phyloP scores from a whole-genome alignment of 2,329 filamentous ascomycete genomes.

The Trichoderma koningii region DNA sequence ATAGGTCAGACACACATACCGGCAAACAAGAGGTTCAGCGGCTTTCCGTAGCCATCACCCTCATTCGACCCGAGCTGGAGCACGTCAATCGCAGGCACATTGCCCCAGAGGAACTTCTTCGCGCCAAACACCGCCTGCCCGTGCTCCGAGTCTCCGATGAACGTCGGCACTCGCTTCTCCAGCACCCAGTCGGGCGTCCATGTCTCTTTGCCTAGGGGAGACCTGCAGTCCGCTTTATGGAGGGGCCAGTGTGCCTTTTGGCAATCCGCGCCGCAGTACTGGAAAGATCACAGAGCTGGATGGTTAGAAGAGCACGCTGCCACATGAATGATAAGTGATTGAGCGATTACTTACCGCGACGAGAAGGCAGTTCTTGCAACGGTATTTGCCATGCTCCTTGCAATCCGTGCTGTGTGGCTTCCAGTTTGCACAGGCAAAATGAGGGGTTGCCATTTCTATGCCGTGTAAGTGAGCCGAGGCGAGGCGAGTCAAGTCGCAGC shows the following conservation, averaged over 20 bases:
- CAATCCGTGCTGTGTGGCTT: background rate
- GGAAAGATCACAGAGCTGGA: background rate
- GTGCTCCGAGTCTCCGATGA: background rate
- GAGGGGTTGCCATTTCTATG: background rate
- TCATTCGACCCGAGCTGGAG: conserved; percentile 10
- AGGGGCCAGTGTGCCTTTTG: conserved; percentile 4
- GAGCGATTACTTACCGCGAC: background rate
- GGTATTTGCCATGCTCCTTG: background rate
- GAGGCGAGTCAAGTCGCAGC: background rate
- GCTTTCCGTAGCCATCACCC: background rate
- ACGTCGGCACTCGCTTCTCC: background rate
- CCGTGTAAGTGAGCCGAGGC: background rate
- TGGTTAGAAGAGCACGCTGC: background rate
- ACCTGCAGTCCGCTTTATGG: conserved; percentile 2
- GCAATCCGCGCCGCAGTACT: conserved; percentile 18
- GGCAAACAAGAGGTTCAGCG: background rate
- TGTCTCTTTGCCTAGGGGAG: background rate
- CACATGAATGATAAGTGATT: background rate
- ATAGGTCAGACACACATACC: background rate
- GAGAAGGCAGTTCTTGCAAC: conserved; percentile 4
- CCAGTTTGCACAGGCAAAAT: conserved; percentile 2
- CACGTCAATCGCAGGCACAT: conserved; percentile 9
- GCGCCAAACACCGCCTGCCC: background rate
- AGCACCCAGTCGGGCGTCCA: conserved; percentile 6
- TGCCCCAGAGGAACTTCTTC: conserved; percentile 13